phyloP scores from a whole-genome alignment of 176 grass and related monocot genomes.

The Carex scoparia region DNA sequence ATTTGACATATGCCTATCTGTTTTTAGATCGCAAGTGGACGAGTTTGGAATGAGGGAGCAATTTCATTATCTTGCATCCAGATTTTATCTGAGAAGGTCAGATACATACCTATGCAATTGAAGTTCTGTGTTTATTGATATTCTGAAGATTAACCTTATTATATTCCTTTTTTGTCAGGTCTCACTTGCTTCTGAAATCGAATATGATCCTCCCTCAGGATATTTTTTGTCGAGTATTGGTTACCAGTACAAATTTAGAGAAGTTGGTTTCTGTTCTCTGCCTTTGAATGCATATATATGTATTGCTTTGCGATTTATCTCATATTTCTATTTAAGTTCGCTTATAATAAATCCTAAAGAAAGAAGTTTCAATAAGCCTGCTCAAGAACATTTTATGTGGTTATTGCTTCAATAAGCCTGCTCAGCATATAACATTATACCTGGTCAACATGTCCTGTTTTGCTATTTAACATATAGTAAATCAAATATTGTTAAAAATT shows the following conservation, averaged over 20 bases:
- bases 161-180: slow-evolving; percentile 38
- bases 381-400: no score
- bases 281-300: neutral
- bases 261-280: slow-evolving; percentile 33
- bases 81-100: slow-evolving; percentile 71
- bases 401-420: no score
- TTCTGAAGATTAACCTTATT: neutral
- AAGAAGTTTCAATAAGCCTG: no score
- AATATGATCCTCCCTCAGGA: slow-evolving; percentile 53
- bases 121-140: neutral
- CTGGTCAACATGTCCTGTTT: no score
- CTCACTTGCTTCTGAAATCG: slow-evolving; percentile 78
- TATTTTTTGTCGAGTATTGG: slow-evolving; percentile 44
- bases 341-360: no score
- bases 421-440: no score
- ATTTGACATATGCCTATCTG: slow-evolving; percentile 5
- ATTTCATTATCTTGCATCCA: slow-evolving; percentile 64
- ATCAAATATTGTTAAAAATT: slow-evolving; percentile 3
- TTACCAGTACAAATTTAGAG: slow-evolving; percentile 81
- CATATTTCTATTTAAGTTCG: no score
- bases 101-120: slow-evolving; percentile 13
- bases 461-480: neutral
- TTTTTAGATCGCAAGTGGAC: slow-evolving; percentile 61
- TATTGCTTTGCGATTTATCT: no score
- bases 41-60: slow-evolving; percentile 53